phyloP scores from a whole-genome alignment of 139 green algal genomes.

The Nannochloris sp. region DNA sequence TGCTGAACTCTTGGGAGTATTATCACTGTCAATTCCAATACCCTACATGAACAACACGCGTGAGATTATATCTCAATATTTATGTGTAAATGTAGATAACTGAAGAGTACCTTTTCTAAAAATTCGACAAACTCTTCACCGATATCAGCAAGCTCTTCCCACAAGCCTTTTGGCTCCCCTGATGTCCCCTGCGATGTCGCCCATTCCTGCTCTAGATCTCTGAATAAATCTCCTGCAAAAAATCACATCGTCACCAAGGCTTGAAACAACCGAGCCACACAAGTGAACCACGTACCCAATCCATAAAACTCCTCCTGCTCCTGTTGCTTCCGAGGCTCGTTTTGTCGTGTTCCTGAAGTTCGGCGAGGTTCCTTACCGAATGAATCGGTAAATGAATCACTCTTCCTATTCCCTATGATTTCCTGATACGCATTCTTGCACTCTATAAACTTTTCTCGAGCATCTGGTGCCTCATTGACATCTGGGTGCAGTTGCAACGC shows the following conservation, averaged over 20 bases:
- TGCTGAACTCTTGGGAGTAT: neutral
- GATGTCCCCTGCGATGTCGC: neutral
- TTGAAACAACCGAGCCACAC: too few relatives aligned
- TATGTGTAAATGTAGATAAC: slow-evolving; percentile 10
- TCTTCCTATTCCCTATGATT: slow-evolving; percentile 31
- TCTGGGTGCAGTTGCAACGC: slow-evolving; percentile 83
- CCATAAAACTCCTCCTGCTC: slow-evolving; percentile 28
- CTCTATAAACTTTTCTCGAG: slow-evolving; percentile 65
- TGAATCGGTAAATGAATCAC: neutral
- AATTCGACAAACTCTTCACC: slow-evolving; percentile 61
- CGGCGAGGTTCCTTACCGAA: slow-evolving; percentile 38
- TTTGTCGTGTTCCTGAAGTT: slow-evolving; percentile 4
- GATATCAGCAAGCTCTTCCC: slow-evolving; percentile 49
- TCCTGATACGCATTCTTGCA: slow-evolving; percentile 66
- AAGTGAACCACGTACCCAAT: slow-evolving; percentile 15
- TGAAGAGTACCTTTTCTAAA: slow-evolving; percentile 29
- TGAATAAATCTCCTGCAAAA: slow-evolving; percentile 46
- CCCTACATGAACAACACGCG: too few relatives aligned
- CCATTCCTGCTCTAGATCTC: slow-evolving; percentile 51
- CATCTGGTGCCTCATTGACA: slow-evolving; percentile 69
- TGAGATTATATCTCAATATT: neutral
- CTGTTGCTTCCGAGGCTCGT: neutral
- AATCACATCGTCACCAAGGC: neutral
- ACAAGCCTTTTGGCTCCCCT: slow-evolving; percentile 25
- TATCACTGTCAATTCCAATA: too few relatives aligned